These are phyloP conservation scores for Coccomyxa subellipsoidea DNA, from an alignment of 163 green algal genomes.

Conservation along the genomic window DNA sequence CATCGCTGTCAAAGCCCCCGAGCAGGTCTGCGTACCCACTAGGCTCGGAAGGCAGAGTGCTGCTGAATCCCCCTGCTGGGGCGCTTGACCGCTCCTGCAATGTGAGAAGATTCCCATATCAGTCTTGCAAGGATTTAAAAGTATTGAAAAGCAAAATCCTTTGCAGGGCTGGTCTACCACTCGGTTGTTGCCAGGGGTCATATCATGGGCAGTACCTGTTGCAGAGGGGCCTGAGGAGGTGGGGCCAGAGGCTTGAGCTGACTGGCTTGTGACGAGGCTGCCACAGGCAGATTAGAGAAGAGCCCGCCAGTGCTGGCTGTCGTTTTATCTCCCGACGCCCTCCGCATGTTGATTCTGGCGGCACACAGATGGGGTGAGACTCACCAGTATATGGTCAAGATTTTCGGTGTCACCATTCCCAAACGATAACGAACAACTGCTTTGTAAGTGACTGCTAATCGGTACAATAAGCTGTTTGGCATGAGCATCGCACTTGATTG, in stretches of 20 bases:
- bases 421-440: too few species aligned
- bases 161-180: too few species aligned
- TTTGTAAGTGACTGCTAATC: too few species aligned
- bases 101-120: background rate
- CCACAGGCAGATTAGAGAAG: background rate
- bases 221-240: background rate
- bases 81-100: background rate
- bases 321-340: background rate
- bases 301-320: background rate
- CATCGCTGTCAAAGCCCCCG: background rate
- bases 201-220: background rate
- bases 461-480: too few species aligned
- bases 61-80: background rate
- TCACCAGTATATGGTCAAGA: background rate
- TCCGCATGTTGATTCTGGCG: background rate
- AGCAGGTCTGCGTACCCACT: background rate
- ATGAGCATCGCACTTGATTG: slow-evolving; percentile 31
- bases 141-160: too few species aligned
- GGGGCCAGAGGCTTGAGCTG: background rate
- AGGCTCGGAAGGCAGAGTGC: background rate
- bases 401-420: too few species aligned
- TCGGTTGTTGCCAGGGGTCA: background rate
- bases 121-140: background rate
- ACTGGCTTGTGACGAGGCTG: background rate
- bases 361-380: background rate